Evolutionary conservation across 768 basidiomycete genomes (phyloP), one percentile per base, ranked within the genome.

Genomic region (Russula emetica): DNA sequence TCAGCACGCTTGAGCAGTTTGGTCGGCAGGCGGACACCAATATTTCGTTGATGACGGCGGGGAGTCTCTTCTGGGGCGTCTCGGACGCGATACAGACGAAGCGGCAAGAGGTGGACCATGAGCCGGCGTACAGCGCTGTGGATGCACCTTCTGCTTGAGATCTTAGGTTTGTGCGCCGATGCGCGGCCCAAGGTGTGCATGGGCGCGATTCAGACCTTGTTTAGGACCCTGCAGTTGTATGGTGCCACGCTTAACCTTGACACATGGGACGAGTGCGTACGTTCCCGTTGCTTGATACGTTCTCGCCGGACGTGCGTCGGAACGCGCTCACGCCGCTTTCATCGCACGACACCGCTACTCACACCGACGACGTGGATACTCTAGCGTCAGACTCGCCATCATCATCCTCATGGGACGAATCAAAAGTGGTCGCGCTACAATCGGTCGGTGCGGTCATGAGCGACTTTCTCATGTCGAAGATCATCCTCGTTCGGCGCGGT

Each of bases 1-100:
- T n/a, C n/a, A n/a, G n/a, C n/a, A n/a, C n/a, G n/a, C n/a, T n/a
- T n/a, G n/a, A n/a, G n/a, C n/a, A n/a, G n/a, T n/a, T n/a, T n/a
- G n/a, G n/a, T n/a, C n/a, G n/a, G n/a, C n/a, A n/a, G n/a, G n/a
- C n/a, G n/a, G n/a, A n/a, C n/a, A n/a, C n/a, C n/a, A n/a, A n/a
- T n/a, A n/a, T n/a, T n/a, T n/a, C n/a, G n/a, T n/a, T n/a, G n/a
- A n/a, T n/a, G n/a, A n/a, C n/a, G n/a, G n/a, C n/a, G n/a, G n/a
- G n/a, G n/a, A n/a, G n/a, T n/a, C n/a, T n/a, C n/a, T n/a, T n/a
- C n/a, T n/a, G n/a, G n/a, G n/a, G n/a, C 64, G 91, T 98, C 0
- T 97, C 95, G 0, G 96, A 99, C 72, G 90, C 92, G 1, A 92
- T 98, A 38, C 94, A 96, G 70, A 83, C 87, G 8, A 90, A 92